Evolutionary conservation across 2,329 filamentous ascomycete genomes (phyloP).

Genomic region (Huntiella bhutanensis): DNA sequence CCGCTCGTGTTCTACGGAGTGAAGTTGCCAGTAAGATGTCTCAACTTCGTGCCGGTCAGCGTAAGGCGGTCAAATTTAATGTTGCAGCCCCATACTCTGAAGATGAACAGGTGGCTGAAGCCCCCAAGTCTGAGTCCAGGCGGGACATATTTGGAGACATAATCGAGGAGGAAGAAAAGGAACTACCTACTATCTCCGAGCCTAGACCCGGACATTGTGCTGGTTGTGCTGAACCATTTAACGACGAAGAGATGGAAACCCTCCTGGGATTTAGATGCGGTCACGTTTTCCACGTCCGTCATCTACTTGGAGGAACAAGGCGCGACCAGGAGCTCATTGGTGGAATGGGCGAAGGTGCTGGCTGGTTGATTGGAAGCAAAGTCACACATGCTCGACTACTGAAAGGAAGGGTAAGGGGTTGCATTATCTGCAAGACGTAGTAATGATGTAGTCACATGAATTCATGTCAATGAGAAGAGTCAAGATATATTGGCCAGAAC

Average conservation of each 20-base stretch:
- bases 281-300: slow-evolving; percentile 61
- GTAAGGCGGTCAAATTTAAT: slow-evolving; percentile 77
- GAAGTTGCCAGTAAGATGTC: slow-evolving; percentile 78
- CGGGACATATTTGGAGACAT: slow-evolving; percentile 13
- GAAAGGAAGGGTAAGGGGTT: slow-evolving; percentile 43
- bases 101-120: slow-evolving; percentile 20
- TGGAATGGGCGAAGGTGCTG: slow-evolving; percentile 24
- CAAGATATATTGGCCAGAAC: no score
- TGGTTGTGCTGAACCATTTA: slow-evolving; percentile 35
- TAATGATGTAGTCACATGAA: no score
- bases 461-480: no score
- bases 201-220: slow-evolving; percentile 39
- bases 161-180: slow-evolving; percentile 12
- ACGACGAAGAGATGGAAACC: slow-evolving; percentile 46
- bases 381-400: slow-evolving; percentile 70
- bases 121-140: slow-evolving; percentile 13
- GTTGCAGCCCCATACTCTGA: slow-evolving; percentile 30
- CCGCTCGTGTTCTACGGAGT: slow-evolving; percentile 66
- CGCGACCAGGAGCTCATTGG: slow-evolving; percentile 29
- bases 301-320: slow-evolving; percentile 39
- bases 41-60: slow-evolving; percentile 58
- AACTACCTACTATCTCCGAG: slow-evolving; percentile 17
- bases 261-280: slow-evolving; percentile 67
- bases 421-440: not conserved
- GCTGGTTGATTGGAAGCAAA: slow-evolving; percentile 61